A percentile compares a stretch with the other conserved stretches of the same genome.
Evolutionary conservation across 176 grass and related monocot species (phyloP).

Genomic region (Leersia perrieri): DNA sequence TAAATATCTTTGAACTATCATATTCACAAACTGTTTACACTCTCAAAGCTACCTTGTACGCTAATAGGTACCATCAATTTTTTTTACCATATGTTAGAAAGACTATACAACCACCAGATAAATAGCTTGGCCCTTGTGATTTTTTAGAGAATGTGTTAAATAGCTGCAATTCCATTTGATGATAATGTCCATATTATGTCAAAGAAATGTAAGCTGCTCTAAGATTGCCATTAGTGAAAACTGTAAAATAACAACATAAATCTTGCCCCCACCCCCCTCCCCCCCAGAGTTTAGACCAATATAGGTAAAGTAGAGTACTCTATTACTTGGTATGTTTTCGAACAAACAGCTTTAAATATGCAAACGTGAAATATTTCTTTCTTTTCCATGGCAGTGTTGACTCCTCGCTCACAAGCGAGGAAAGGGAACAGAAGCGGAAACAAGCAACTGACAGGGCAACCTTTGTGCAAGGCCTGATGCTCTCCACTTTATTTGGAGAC

Average conservation of each 20-base stretch:
- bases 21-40: not conserved
- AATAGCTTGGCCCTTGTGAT: not conserved
- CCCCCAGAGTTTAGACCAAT: not conserved
- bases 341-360: not conserved
- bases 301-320: not conserved
- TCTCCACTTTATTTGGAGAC: slow-evolving; percentile 82
- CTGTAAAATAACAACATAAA: not conserved
- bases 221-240: not conserved
- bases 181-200: not conserved
- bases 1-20: not conserved
- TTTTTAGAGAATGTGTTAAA: not conserved
- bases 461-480: slow-evolving; percentile 74
- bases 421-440: slow-evolving; percentile 90
- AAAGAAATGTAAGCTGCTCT: not conserved
- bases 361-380: slow-evolving; percentile 1
- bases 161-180: not conserved
- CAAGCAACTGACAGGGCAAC: slow-evolving; percentile 71
- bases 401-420: slow-evolving; percentile 70
- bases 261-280: not conserved
- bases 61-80: not conserved
- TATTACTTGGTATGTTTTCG: not conserved
- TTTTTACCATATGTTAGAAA: no score
- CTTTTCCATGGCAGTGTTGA: slow-evolving; percentile 60
- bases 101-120: no score
- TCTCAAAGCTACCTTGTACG: not conserved